Base-by-base conservation (phyloP, 192 early-diverging fungal species). In the Coemansia sp. region DNA sequence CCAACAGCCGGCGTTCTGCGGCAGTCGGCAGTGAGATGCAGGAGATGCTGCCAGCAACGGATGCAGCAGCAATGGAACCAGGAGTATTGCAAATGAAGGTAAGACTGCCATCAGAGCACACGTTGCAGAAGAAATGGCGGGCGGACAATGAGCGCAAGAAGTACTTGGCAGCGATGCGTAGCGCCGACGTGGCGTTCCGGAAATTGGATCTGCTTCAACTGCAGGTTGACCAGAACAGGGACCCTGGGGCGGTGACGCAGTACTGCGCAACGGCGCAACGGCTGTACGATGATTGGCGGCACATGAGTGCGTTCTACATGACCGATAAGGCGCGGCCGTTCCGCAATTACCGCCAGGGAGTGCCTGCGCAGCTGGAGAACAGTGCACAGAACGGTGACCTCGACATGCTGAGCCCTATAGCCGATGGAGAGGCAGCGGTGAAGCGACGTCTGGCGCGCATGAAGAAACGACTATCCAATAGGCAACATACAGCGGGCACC, bases 251-350 rank as follows among this genome's bases (percentile, higher is more conserved):
- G 0, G 42, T 68, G 2, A 10, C 17, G 8, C 66, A 77, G 23
- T 83, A 74, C 61, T 75, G 77, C 50, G 47, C 20, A 2, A 65
- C 66, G 14, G 78, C 77, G 0, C 44, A 62, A 23, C 37, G 64
- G 13, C 34, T 83, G 57, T 80, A 55, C 19, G 36, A 47, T 9
- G 77, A 81, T 56, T 83, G 78, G 72, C 64, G 62, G 8, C 67
- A 61, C 20, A 74, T 67, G 40, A 57, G 56, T 2, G 63, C 68
- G 10, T 81, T 83, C 30, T 76, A 71, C 57, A 36, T 42, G 57
- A 15, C 50, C 0, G 60, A 81, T 13, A 61, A 69, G 27, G 11
- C 31, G 34, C 45, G 44, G 29, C 77, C 64, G 37, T 83, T 83
- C 55, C 66, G 62, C 36, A 40, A 42, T 7, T 83, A 81, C 59